Evolutionary conservation across 225 moss, liverwort and hornwort genomes (phyloP).

Genomic region (Sphagnum tenellum): DNA sequence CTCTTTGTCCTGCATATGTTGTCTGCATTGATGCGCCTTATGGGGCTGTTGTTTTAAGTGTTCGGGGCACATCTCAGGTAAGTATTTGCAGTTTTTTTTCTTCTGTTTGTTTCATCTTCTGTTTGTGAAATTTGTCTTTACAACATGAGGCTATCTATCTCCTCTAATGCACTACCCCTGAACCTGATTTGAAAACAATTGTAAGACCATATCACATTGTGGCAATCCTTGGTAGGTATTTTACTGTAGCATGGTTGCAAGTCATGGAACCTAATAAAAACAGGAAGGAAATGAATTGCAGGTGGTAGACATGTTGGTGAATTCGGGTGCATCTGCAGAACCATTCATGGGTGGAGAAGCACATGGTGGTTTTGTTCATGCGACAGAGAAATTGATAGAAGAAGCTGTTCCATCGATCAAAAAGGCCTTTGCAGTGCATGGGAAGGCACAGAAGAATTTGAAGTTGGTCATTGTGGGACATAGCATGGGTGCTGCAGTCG

Average conservation of each 20-base stretch:
- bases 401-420: slow-evolving; percentile 61
- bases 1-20: slow-evolving; percentile 79
- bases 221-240: no score
- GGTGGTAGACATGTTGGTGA: slow-evolving; percentile 83
- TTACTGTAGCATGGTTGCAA: no score
- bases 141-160: no score
- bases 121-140: no score
- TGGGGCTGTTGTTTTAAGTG: slow-evolving; percentile 83
- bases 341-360: slow-evolving; percentile 47
- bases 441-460: slow-evolving; percentile 39
- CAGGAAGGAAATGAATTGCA: slow-evolving; percentile 3
- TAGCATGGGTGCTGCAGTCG: slow-evolving; percentile 94
- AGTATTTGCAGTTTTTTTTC: not conserved
- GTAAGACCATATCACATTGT: no score
- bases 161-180: no score
- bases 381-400: slow-evolving; percentile 41
- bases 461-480: slow-evolving; percentile 85
- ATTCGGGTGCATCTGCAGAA: slow-evolving; percentile 73
- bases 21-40: slow-evolving; percentile 76
- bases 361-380: slow-evolving; percentile 83
- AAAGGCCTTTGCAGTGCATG: slow-evolving; percentile 60
- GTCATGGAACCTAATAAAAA: no score
- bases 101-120: no score
- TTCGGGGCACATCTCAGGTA: slow-evolving; percentile 85
- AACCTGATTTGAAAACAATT: no score